Base-by-base conservation (phyloP, 768 basidiomycete genomes). In the Phanerochaete carnosa region DNA sequence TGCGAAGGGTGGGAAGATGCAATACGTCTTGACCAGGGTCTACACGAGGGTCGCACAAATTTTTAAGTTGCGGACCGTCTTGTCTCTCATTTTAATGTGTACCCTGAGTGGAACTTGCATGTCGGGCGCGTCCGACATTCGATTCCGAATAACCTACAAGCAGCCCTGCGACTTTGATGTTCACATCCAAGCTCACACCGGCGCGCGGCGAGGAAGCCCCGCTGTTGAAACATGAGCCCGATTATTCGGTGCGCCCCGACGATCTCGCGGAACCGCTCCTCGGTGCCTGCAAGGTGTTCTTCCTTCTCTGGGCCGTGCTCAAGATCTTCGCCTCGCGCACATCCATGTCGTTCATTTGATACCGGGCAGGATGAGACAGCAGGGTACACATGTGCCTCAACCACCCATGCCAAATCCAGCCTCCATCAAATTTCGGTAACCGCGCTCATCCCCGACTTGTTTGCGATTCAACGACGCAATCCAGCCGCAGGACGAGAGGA, bases 361-460 rank as follows among this genome's bases (percentile, higher is more conserved):
- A 55, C 22, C 54, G 19, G 47, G 15, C 39, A 19, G 39, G 19
- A 43, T 19, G 39, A 19, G 11, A 49, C 35, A 19, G 51, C 26
- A 29, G 54, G 33, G 45, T 37, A 53, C 46, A 50, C 60, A 61
- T 56, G 58, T 59, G 58, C 25, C 51, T 54, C 45, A 57, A 56
- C 50, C 60, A 56, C 49, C 47, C 32, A 56, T 61, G 47, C 60
- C 60, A 56, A 61, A 61, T 56, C 47, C 54, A 45, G 55, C 26
- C 54, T 35, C 32, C 54, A 39, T 55, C 54, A 25, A 25, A 12
- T 33, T 30, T 55, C 54, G 54, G 54, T 37, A 55, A 55, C 54
- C 54, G 54, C 54, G 54, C 39, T 35, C 54, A 55, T 55, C 35
- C 54, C 54, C 54, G 54, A 55, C n/a, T 35, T 26, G 22, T 25